Conservation (phyloP, 2,329 filamentous ascomycete genomes). For the Fusarium guadeloupense region DNA sequence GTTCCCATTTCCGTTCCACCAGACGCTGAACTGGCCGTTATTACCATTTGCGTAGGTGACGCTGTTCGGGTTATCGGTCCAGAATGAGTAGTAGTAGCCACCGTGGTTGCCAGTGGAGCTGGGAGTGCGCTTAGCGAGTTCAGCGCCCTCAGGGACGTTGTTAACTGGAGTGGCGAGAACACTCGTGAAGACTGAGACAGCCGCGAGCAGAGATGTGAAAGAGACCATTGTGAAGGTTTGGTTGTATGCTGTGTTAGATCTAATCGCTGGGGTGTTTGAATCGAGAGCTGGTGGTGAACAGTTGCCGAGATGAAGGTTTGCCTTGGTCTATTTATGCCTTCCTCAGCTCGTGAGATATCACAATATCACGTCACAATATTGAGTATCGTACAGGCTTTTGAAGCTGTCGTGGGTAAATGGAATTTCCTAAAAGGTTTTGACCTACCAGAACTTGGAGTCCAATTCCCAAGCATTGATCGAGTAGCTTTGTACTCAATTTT, state of each 20-base stretch:
- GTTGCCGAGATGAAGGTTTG: neutral
- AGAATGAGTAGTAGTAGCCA: slow-evolving; percentile 59
- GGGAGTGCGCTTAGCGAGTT: slow-evolving; percentile 48
- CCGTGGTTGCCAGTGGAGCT: slow-evolving; percentile 49
- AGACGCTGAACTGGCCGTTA: slow-evolving; percentile 55
- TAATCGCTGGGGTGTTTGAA: neutral
- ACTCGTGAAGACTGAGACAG: slow-evolving; percentile 28
- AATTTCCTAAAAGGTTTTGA: neutral
- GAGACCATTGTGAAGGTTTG: slow-evolving; percentile 31
- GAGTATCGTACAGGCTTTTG: neutral
- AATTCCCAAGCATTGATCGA: neutral
- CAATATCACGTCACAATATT: neutral
- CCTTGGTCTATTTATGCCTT: slow-evolving; percentile 23
- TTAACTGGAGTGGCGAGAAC: slow-evolving; percentile 35
- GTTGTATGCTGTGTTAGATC: neutral
- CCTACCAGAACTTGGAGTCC: neutral
- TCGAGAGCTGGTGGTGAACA: neutral
- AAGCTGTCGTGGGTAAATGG: slow-evolving; percentile 7
- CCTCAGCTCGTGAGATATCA: neutral
- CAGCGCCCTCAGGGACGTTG: slow-evolving; percentile 16
- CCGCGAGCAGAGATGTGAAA: slow-evolving; percentile 35
- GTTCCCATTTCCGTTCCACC: slow-evolving; percentile 51
- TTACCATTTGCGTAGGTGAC: slow-evolving; percentile 58
- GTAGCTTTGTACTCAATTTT: slow-evolving; percentile 20
- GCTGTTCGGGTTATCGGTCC: slow-evolving; percentile 56